Evolutionary conservation across 192 early-diverging fungal genomes (phyloP).

Genomic region (Umbelopsis isabellina): DNA sequence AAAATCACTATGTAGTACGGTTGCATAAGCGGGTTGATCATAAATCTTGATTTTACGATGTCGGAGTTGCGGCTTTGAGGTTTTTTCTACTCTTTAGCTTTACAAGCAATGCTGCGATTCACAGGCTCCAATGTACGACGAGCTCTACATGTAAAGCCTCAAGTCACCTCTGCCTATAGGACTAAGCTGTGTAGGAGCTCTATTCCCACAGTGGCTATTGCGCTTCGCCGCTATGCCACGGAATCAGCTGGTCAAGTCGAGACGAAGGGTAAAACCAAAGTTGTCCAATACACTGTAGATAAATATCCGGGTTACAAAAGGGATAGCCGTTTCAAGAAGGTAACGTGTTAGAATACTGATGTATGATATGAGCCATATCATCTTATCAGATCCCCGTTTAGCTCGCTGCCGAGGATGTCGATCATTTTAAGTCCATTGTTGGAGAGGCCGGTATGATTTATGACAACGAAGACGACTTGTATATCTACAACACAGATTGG

Average conservation of each 20-base stretch:
- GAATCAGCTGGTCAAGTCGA: slow-evolving; percentile 18
- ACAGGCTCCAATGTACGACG: slow-evolving; percentile 5
- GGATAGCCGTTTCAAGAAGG: slow-evolving; percentile 46
- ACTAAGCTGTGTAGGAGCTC: not conserved
- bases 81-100: not conserved
- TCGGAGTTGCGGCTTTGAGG: not conserved
- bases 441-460: slow-evolving; percentile 45
- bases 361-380: not conserved
- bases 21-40: too few species aligned
- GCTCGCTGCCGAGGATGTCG: slow-evolving; percentile 63
- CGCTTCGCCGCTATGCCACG: not conserved
- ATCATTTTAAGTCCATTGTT: slow-evolving; percentile 60
- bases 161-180: not conserved
- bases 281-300: slow-evolving; percentile 45
- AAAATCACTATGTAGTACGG: too few species aligned
- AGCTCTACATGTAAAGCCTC: not conserved
- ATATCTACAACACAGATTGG: slow-evolving; percentile 88
- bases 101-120: slow-evolving; percentile 18
- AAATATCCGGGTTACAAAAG: slow-evolving; percentile 53
- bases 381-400: slow-evolving; percentile 20
- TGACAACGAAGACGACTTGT: slow-evolving; percentile 62
- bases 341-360: slow-evolving; percentile 17
- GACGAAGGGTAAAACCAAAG: slow-evolving; percentile 7
- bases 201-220: not conserved
- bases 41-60: slow-evolving; percentile 3